Evolutionary conservation across 129 eudicot genomes (phyloP), one percentile per base, ranked within the genome.

Genomic region (sunflower (Helianthus annuus)): DNA sequence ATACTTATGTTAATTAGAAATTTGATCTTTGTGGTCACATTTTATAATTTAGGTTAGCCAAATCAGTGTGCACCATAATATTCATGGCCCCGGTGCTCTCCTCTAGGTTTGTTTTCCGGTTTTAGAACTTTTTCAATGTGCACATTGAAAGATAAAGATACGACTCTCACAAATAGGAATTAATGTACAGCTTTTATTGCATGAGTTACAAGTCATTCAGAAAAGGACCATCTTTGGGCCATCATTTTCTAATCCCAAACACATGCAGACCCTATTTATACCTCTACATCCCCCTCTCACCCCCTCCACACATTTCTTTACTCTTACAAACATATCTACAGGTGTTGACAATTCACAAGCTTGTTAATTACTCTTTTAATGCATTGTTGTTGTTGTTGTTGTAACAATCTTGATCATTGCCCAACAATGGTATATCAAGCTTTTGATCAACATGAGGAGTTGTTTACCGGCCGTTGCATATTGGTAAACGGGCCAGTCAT

Each of bases 401-500:
- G 54, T 64, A 64, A 64, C 68, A 66, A 54, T 71, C 73, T 44
- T 71, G 29, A 78, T 71, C 77, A 82, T 52, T 36, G 69, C 4
- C 83, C 73, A 45, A 19, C 72, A 64, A 82, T 79, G 76, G 82
- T 87, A 80, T 62, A 45, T 32, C 80, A 68, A 14, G 24, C 45
- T 63, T 51, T 70, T 10, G 86, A 85, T 32, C 36, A 32, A 10
- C 80, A 74, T 7, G 82, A 71, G 44, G 87, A 75, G 34, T 82
- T 86, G 22, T 86, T 95, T 22, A 52, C 95, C 0, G 82, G 88
- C 16, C 86, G 92, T 5, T 91, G 96, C 84, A 74, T 85, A 53
- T 77, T 89, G 19, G 96, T 95, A 0, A 88, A 88, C 27, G 97
- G 99, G 29, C 99, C 99, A 2, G 97, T 95, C 29, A 91, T 95